Conservation (phyloP, 352 stramenopile genomes). For the Globisporangium polare region DNA sequence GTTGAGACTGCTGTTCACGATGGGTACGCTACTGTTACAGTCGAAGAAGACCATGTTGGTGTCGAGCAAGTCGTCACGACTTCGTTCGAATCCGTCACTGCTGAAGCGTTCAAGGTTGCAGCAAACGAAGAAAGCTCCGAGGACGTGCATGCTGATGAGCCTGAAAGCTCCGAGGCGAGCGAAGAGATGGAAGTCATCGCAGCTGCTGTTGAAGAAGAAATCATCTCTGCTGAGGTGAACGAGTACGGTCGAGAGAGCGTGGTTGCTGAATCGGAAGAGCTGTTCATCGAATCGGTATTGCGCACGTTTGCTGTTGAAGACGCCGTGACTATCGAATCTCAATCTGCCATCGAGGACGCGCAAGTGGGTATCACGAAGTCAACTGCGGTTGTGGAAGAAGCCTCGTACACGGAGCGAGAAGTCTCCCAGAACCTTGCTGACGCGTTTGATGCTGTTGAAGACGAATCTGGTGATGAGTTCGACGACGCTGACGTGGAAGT, state of each 20-base stretch:
- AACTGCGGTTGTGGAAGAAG: neutral
- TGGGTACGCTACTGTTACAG: neutral
- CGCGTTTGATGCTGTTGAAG: slow-evolving; percentile 9
- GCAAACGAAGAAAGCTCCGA: neutral
- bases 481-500: neutral
- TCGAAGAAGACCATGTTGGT: neutral
- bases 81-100: neutral
- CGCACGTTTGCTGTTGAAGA: neutral
- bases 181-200: neutral
- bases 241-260: neutral
- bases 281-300: slow-evolving; percentile 1
- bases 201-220: neutral
- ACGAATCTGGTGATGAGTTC: slow-evolving; percentile 3
- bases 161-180: neutral
- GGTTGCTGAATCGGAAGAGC: neutral
- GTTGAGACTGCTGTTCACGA: neutral
- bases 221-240: neutral
- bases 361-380: neutral
- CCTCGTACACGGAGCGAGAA: neutral
- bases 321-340: neutral
- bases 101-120: neutral
- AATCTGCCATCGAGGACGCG: neutral
- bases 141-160: neutral
- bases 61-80: neutral
- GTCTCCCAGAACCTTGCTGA: slow-evolving; percentile 10